A percentile compares a stretch with the other conserved stretches of the same genome.
phyloP scores from a whole-genome alignment of 1,284 basidiomycete genomes.

The Marasmius tenuissimus region DNA sequence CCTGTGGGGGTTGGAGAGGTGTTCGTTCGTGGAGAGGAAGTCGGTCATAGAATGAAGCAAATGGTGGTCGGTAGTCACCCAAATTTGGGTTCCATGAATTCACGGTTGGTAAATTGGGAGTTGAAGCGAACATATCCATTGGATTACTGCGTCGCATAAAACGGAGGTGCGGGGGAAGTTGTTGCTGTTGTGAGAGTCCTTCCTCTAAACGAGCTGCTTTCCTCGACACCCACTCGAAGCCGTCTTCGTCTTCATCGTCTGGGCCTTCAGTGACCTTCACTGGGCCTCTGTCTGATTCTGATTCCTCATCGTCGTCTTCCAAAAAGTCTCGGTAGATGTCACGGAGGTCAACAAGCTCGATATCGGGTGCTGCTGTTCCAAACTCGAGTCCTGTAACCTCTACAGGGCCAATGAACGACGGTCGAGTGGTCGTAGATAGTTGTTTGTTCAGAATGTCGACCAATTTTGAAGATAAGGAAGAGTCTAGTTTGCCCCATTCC shows the following conservation, averaged over 20 bases:
- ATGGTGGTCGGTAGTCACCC: neutral
- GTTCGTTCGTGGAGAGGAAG: conserved; percentile 26
- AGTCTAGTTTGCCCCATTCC: conserved; percentile 75
- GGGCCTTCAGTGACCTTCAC: conserved; percentile 54
- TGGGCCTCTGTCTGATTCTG: conserved; percentile 43
- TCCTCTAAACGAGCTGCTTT: conserved; percentile 59
- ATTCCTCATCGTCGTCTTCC: conserved; percentile 80
- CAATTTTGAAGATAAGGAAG: conserved; percentile 69
- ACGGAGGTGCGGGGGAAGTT: conserved; percentile 70
- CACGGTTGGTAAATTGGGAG: conserved; percentile 45
- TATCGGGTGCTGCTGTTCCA: conserved; percentile 79
- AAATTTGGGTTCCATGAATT: conserved; percentile 47
- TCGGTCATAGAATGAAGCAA: neutral
- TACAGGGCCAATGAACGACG: conserved; percentile 93
- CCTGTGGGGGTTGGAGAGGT: conserved; percentile 12
- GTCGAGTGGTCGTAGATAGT: conserved; percentile 68
- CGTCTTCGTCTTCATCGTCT: conserved; percentile 62
- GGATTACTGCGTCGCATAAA: conserved; percentile 53
- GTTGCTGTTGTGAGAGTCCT: conserved; percentile 55
- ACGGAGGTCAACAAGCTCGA: conserved; percentile 88
- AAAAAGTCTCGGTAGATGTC: conserved; percentile 95
- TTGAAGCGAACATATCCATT: conserved; percentile 58
- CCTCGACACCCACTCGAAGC: conserved; percentile 79
- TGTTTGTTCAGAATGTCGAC: conserved; percentile 82
- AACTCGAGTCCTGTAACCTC: conserved; percentile 86